phyloP scores from a whole-genome alignment of 169 alveolate species.

The Plasmodium malariae region DNA sequence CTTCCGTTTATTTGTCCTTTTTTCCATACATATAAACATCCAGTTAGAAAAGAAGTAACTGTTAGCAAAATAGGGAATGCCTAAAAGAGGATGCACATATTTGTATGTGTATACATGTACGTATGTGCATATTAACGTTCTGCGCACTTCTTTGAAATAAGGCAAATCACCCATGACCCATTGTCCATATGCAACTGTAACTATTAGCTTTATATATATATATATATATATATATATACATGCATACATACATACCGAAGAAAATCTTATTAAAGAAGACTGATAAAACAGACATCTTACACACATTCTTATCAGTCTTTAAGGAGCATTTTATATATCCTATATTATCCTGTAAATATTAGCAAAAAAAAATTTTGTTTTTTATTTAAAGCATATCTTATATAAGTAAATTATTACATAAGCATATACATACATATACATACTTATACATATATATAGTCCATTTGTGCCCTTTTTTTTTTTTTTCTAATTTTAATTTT shows the following conservation, averaged over 20 bases:
- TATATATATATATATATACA: too few species aligned
- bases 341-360: conserved; percentile 18
- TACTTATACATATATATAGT: not conserved
- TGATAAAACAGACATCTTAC: conserved; percentile 66
- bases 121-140: not conserved
- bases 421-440: not conserved
- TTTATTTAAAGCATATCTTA: too few species aligned
- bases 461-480: not conserved
- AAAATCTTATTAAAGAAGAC: conserved; percentile 57
- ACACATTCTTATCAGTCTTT: conserved; percentile 55
- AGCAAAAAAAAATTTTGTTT: too few species aligned
- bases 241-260: too few species aligned
- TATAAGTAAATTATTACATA: too few species aligned
- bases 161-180: not conserved
- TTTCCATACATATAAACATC: conserved; percentile 25
- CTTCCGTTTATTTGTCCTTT: not conserved
- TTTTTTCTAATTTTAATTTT: not conserved
- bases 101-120: not conserved
- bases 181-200: not conserved
- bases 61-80: conserved; percentile 66
- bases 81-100: too few species aligned
- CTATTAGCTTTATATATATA: conserved; percentile 2
- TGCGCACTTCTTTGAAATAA: not conserved
- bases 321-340: conserved; percentile 60
- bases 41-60: conserved; percentile 68